Percentiles rank a stretch among this genome's conserved stretches.
phyloP scores from a whole-genome alignment of 306 rosid species.

The Ziziphus jujuba region DNA sequence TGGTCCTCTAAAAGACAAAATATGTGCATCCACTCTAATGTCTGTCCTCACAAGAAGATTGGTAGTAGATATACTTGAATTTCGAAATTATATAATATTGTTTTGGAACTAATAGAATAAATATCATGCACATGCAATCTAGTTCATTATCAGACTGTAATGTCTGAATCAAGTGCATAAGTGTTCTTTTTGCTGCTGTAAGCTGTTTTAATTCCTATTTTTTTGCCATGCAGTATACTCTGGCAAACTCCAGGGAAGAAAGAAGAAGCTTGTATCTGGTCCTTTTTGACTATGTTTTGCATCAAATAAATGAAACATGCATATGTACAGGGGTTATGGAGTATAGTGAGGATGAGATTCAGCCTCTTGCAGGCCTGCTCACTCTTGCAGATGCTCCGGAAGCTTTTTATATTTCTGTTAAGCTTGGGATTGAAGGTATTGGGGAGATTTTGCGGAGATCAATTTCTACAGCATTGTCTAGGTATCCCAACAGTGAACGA shows the following conservation, averaged over 20 bases:
- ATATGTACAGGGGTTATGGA: conserved; percentile 66
- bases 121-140: no score
- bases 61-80: no score
- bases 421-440: conserved; percentile 94
- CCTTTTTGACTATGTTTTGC: conserved; percentile 88
- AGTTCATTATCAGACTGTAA: not conserved
- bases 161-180: not conserved
- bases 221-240: conserved; percentile 74
- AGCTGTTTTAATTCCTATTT: conserved; percentile 6
- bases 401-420: conserved; percentile 87
- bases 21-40: not conserved
- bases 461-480: conserved; percentile 64
- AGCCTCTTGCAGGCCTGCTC: conserved; percentile 85
- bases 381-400: conserved; percentile 87
- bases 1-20: not conserved
- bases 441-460: conserved; percentile 92
- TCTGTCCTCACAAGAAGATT: not conserved
- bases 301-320: conserved; percentile 81
- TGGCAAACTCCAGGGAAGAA: conserved; percentile 83
- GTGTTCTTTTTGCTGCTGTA: not conserved
- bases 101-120: no score
- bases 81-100: no score
- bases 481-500: conserved; percentile 83
- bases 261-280: conserved; percentile 82
- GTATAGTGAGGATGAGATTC: conserved; percentile 84